Evolutionary conservation across 371 early-diverging fungal species (phyloP).

Genomic region (Mucor circinelloides): DNA sequence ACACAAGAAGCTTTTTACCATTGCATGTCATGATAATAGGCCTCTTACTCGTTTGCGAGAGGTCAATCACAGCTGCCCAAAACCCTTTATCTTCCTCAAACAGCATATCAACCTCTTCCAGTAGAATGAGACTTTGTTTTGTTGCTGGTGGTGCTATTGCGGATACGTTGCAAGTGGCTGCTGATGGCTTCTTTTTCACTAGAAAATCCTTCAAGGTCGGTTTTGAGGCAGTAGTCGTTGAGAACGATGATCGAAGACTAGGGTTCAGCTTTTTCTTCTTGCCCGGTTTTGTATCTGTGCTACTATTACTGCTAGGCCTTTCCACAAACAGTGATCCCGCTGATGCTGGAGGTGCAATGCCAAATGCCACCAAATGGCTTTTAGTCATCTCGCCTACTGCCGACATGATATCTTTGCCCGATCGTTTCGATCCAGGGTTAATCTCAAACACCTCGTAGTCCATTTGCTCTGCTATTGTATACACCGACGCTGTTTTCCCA

Average conservation of each 20-base stretch:
- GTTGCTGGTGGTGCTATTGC: not conserved
- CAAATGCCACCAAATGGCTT: constrained; percentile 63
- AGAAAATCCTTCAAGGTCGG: constrained; percentile 6
- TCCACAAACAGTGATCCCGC: not conserved
- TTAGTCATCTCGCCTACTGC: constrained; percentile 74
- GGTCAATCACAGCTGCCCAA: constrained; percentile 69
- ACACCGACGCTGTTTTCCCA: constrained; percentile 80
- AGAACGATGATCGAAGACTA: not conserved
- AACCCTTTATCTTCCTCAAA: constrained; percentile 86
- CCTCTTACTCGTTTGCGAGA: constrained; percentile 74
- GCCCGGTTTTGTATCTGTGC: not conserved
- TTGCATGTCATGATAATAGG: constrained; percentile 86
- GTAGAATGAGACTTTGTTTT: constrained; percentile 68
- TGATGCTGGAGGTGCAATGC: not conserved
- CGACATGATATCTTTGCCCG: constrained; percentile 70
- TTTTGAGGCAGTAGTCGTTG: not conserved
- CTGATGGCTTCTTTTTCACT: constrained; percentile 4
- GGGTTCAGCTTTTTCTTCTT: constrained; percentile 21
- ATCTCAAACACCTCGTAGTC: constrained; percentile 82
- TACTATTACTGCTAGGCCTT: not conserved
- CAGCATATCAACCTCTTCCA: constrained; percentile 84
- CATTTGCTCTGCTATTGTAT: constrained; percentile 71
- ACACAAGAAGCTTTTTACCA: constrained; percentile 33
- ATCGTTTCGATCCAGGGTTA: constrained; percentile 65
- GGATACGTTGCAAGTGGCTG: not conserved